phyloP scores from a whole-genome alignment of 768 basidiomycete genomes.

The Panaeolus papilionaceus region DNA sequence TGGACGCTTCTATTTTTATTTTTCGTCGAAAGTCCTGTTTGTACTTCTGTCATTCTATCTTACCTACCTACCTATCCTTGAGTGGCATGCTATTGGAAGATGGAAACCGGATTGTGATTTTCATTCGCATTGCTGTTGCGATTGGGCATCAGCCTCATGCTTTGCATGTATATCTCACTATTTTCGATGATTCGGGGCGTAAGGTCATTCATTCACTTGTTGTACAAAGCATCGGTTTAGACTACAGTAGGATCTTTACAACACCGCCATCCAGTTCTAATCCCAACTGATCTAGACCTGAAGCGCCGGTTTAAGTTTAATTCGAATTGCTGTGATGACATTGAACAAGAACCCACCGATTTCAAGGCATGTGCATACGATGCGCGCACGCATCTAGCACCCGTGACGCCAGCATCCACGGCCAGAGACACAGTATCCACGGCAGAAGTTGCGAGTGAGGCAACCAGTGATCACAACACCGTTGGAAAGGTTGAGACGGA shows the following conservation, averaged over 20 bases:
- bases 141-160: too few relatives aligned
- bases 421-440: neutral
- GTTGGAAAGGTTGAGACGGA: neutral
- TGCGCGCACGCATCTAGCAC: neutral
- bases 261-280: neutral
- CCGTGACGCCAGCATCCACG: slow-evolving; percentile 4
- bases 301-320: neutral
- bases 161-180: too few relatives aligned
- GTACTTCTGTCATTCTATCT: neutral
- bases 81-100: neutral
- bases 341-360: neutral
- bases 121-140: too few relatives aligned
- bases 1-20: neutral
- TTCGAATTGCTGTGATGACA: neutral
- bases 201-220: neutral
- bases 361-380: neutral
- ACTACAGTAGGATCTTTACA: neutral
- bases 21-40: neutral
- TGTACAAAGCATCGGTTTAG: neutral
- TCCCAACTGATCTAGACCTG: neutral
- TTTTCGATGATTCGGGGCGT: too few relatives aligned
- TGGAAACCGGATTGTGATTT: too few relatives aligned
- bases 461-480: neutral
- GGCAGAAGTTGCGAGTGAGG: neutral
- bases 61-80: neutral